Conservation (phyloP, 2,329 filamentous ascomycete genomes). For the Xylogone sp. region DNA sequence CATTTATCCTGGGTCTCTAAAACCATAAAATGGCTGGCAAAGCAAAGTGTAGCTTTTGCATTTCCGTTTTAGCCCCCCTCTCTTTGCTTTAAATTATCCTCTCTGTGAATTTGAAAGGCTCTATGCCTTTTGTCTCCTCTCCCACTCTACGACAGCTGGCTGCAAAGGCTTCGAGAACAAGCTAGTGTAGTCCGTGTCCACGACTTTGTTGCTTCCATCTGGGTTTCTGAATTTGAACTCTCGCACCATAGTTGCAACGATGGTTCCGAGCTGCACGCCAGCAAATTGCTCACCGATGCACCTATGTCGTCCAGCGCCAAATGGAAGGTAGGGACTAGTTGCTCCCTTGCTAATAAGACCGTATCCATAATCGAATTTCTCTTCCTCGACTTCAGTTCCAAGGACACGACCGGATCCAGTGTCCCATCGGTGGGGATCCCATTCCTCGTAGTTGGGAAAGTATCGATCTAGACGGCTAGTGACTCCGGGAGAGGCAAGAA, state of each 20-base stretch:
- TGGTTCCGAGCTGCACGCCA: slow-evolving; percentile 86
- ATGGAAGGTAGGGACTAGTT: slow-evolving; percentile 85
- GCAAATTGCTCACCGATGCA: slow-evolving; percentile 98
- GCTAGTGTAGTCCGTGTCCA: slow-evolving; percentile 65
- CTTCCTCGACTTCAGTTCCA: slow-evolving; percentile 52
- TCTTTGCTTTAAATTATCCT: too few species aligned
- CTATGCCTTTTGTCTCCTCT: slow-evolving; percentile 53
- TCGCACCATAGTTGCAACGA: slow-evolving; percentile 72
- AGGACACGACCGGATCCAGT: slow-evolving; percentile 55
- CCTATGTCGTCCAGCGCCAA: slow-evolving; percentile 86
- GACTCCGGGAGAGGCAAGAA: slow-evolving; percentile 83
- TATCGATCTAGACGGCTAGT: slow-evolving; percentile 66
- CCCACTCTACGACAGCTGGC: slow-evolving; percentile 71
- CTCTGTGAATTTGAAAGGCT: too few species aligned
- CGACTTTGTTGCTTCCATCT: slow-evolving; percentile 65
- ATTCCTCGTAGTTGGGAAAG: slow-evolving; percentile 78
- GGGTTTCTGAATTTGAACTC: slow-evolving; percentile 76
- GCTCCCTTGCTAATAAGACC: slow-evolving; percentile 90
- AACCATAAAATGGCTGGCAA: too few species aligned
- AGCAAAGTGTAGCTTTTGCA: too few species aligned
- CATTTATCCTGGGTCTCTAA: too few species aligned
- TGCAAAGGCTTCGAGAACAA: slow-evolving; percentile 71
- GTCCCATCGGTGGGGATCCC: slow-evolving; percentile 93
- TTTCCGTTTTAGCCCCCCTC: too few species aligned
- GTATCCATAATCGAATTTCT: slow-evolving; percentile 90